These are phyloP conservation scores for Aegilops bicornis DNA, from an alignment of 176 grass and related monocot genomes.

Conservation along the genomic window DNA sequence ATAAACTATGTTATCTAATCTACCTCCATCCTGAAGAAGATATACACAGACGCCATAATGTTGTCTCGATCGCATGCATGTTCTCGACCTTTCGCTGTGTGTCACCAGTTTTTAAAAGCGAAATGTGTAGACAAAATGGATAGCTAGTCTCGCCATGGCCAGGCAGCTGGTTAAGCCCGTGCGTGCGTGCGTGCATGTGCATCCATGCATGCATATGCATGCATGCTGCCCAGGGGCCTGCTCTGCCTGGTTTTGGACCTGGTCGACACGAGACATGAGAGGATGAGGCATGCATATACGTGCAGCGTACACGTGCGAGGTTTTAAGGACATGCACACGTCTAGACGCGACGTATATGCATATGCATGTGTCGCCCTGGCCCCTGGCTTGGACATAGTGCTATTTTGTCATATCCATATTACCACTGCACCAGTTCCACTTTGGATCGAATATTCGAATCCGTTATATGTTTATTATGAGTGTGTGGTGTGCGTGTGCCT, in stretches of 20 bases:
- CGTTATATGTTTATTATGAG: background rate
- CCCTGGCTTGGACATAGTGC: background rate
- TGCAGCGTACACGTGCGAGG: conserved; percentile 9
- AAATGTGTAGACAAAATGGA: background rate
- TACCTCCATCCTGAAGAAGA: background rate
- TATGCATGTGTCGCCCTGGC: background rate
- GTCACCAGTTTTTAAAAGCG: background rate
- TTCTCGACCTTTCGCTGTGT: background rate
- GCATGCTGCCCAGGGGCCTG: too few species aligned
- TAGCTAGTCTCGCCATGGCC: background rate
- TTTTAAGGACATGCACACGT: conserved; percentile 39
- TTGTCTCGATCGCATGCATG: conserved; percentile 9
- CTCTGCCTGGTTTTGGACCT: background rate
- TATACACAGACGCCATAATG: background rate
- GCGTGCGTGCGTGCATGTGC: conserved; percentile 11
- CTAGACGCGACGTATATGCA: conserved; percentile 10
- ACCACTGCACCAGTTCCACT: background rate
- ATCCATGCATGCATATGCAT: background rate
- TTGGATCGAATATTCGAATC: background rate
- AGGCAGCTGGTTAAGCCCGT: background rate
- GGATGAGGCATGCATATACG: background rate
- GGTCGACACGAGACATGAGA: background rate
- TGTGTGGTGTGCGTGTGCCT: background rate
- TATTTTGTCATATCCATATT: background rate
- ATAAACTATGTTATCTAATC: conserved; percentile 38